phyloP scores from a whole-genome alignment of 2,329 filamentous ascomycete species.

The Trichophyton rubrum region DNA sequence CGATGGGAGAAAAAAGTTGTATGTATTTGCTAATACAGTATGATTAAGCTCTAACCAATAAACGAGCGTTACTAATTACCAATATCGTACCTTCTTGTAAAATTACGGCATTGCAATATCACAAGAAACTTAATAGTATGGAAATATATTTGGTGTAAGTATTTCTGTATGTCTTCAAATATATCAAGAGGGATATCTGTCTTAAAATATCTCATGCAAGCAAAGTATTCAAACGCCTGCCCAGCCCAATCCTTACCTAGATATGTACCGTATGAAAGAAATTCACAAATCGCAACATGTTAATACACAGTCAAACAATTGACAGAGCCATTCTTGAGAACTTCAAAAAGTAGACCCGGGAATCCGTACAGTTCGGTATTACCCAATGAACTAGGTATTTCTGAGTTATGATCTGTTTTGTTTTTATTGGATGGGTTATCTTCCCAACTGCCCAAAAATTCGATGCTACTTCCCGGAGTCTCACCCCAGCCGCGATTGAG shows the following conservation, averaged over 20 bases:
- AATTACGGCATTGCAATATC: not conserved
- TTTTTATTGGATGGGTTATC: slow-evolving; percentile 45
- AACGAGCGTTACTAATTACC: not conserved
- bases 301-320: slow-evolving; percentile 84
- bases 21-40: not conserved
- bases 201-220: not conserved
- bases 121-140: not conserved
- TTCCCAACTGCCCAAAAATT: slow-evolving; percentile 76
- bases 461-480: slow-evolving; percentile 78
- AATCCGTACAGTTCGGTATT: slow-evolving; percentile 87
- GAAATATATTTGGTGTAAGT: not conserved
- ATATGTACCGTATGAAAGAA: not conserved
- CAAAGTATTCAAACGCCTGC: not conserved
- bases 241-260: not conserved
- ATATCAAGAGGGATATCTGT: not conserved
- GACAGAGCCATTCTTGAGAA: slow-evolving; percentile 81
- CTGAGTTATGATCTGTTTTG: slow-evolving; percentile 31
- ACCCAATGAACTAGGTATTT: slow-evolving; percentile 43
- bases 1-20: not conserved
- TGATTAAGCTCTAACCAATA: not conserved
- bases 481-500: slow-evolving; percentile 84
- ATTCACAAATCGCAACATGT: not conserved
- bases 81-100: not conserved
- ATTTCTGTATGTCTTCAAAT: not conserved
- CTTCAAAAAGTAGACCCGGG: slow-evolving; percentile 87